Evolutionary conservation across 768 basidiomycete species (phyloP), one percentile per base, ranked within the genome.

Genomic region (Mycena floridula): DNA sequence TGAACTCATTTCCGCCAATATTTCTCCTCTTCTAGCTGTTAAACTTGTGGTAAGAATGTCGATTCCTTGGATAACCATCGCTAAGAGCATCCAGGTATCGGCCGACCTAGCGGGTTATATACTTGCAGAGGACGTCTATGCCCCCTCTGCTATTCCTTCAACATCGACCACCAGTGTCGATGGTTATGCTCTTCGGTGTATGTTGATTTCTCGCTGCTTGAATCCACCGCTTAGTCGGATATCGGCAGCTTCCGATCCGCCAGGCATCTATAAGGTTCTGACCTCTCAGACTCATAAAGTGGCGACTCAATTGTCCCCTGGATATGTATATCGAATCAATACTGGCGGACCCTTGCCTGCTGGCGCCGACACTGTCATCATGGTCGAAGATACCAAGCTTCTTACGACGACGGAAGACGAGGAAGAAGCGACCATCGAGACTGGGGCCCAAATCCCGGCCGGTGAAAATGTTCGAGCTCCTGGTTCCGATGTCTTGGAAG

Each of bases 351-450:
- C 89, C 0, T 65, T 95, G 2, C 91, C 91, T 2, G 59, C 63
- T 0, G 89, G 86, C 4, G 62, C 83, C 6, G 83, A 93, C 56
- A 67, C 88, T 0, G 82, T 92, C 2, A 82, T 95, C 60, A 94
- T 93, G 90, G 91, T 95, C 16, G 91, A 95, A 63, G 91, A 94
- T 58, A 94, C 91, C 0, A 75, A 77, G 45, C 70, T 95, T 6
- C 68, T 79, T n/a, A 77, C 78, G 2, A 74, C 76, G 1, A 22
- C 26, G 15, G 51, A 60, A 25, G 66, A 72, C 47, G 64, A 69
- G 2, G 90, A 93, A 55, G 90, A 94, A 60, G 67, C 70, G 21
- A 74, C 81, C 48, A 79, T 95, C 1, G 76, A 78, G 54, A 81
- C 80, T 0, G 69, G 89, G 2, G 81, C 65, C 1, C 76, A 80